A percentile compares a stretch with the other conserved stretches of the same genome.
phyloP scores from a whole-genome alignment of 805 yeast species.

The Priceomyces carsonii region DNA sequence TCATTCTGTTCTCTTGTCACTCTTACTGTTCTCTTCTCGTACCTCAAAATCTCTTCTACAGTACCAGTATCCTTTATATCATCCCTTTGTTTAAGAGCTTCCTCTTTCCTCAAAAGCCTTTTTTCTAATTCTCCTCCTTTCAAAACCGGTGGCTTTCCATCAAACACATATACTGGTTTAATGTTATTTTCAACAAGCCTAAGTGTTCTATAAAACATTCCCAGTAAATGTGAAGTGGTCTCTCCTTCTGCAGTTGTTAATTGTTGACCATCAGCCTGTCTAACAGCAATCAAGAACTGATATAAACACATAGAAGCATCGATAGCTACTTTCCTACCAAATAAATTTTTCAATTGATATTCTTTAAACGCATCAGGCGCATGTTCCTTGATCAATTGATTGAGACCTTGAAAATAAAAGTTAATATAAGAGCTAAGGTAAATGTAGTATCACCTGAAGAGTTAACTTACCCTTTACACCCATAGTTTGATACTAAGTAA shows the following conservation, averaged over 20 bases:
- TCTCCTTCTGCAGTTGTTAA: constrained; percentile 87
- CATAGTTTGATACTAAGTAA: no score
- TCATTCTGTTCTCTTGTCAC: constrained; percentile 91
- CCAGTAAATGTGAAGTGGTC: constrained; percentile 90
- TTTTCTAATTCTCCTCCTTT: constrained; percentile 93
- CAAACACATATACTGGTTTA: constrained; percentile 95
- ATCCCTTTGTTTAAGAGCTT: constrained; percentile 74
- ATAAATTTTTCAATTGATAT: constrained; percentile 78
- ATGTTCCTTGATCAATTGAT: constrained; percentile 82
- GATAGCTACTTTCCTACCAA: constrained; percentile 96
- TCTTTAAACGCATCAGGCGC: constrained; percentile 81
- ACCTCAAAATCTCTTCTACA: constrained; percentile 70
- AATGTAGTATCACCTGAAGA: neutral
- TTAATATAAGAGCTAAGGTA: neutral
- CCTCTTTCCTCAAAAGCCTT: constrained; percentile 76
- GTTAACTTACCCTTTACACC: constrained; percentile 54
- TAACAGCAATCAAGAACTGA: constrained; percentile 92
- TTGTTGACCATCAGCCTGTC: constrained; percentile 97
- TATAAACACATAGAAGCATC: constrained; percentile 96
- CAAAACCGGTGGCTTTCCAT: constrained; percentile 94
- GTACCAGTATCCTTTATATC: constrained; percentile 80
- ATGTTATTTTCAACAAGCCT: constrained; percentile 90
- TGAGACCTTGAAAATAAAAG: constrained; percentile 57
- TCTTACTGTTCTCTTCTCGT: constrained; percentile 83
- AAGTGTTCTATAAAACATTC: constrained; percentile 92